phyloP scores from a whole-genome alignment of 495 filamentous ascomycete genomes.

The Penicillium dipodomyicola region DNA sequence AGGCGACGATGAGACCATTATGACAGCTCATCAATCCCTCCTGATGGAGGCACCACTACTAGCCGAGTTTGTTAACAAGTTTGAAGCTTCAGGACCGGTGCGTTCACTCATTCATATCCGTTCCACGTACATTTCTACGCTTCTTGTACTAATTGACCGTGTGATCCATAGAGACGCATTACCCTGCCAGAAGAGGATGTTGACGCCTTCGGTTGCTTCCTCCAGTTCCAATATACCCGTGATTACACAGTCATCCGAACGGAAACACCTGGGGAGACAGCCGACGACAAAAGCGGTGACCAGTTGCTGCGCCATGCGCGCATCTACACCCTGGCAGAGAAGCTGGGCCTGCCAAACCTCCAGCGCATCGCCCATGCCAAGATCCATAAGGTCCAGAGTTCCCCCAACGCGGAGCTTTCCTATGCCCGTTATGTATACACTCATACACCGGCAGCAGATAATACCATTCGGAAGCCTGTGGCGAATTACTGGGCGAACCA shows the following conservation, averaged over 20 bases:
- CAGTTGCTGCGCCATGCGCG: constrained; percentile 82
- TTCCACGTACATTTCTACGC: background rate
- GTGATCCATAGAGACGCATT: constrained; percentile 54
- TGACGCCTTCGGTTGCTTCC: constrained; percentile 79
- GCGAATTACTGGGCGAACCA: constrained; percentile 88
- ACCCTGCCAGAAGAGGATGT: constrained; percentile 68
- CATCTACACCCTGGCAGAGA: constrained; percentile 85
- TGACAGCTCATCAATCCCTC: constrained; percentile 78
- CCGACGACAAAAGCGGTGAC: constrained; percentile 67
- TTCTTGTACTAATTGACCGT: background rate
- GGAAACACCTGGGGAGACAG: constrained; percentile 44
- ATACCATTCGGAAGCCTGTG: constrained; percentile 73
- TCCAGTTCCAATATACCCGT: constrained; percentile 89
- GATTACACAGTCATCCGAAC: constrained; percentile 79
- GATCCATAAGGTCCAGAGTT: constrained; percentile 84
- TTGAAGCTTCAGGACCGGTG: constrained; percentile 44
- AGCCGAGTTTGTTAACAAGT: constrained; percentile 56
- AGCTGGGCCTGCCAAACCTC: constrained; percentile 67
- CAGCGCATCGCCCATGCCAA: constrained; percentile 78
- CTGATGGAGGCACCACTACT: constrained; percentile 74
- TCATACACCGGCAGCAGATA: constrained; percentile 66
- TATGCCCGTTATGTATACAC: constrained; percentile 90
- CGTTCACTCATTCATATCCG: constrained; percentile 1
- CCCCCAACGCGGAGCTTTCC: constrained; percentile 79
- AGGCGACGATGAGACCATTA: constrained; percentile 55